These are phyloP conservation scores for Noccaea caerulescens DNA, from an alignment of 345 rosid genomes.

Conservation along the genomic window DNA sequence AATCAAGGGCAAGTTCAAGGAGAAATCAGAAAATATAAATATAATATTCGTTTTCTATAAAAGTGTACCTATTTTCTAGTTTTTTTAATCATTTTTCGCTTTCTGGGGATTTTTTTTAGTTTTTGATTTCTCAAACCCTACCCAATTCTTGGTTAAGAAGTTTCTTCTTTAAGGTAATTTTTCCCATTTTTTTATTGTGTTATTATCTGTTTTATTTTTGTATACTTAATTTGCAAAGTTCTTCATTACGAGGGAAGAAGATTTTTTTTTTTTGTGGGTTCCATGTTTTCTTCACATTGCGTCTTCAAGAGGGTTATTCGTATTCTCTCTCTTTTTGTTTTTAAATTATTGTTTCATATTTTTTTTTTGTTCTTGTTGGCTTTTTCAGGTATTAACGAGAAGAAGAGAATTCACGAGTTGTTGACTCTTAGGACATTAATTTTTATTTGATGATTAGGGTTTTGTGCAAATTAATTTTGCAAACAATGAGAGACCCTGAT, in stretches of 20 bases:
- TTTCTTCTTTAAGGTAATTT: constrained; percentile 33
- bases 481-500: constrained; percentile 69
- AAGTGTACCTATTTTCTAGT: neutral
- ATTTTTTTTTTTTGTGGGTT: constrained; percentile 10
- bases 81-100: constrained; percentile 21
- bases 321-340: constrained; percentile 22
- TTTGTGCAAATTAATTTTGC: constrained; percentile 39
- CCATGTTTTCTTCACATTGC: constrained; percentile 52
- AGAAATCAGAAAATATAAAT: constrained; percentile 25
- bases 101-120: constrained; percentile 44
- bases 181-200: neutral
- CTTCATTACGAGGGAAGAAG: neutral
- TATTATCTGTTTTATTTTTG: neutral
- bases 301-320: constrained; percentile 63
- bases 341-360: neutral
- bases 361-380: constrained; percentile 22
- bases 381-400: constrained; percentile 44
- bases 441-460: constrained; percentile 42
- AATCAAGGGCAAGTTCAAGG: constrained; percentile 53
- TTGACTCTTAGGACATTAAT: constrained; percentile 37
- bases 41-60: neutral
- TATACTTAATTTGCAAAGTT: neutral
- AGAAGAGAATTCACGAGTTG: constrained; percentile 42
- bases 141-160: constrained; percentile 34
- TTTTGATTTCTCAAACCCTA: constrained; percentile 48